These are phyloP conservation scores for Diddensiella transvaalensis DNA, from an alignment of 805 yeast genomes.

Conservation along the genomic window DNA sequence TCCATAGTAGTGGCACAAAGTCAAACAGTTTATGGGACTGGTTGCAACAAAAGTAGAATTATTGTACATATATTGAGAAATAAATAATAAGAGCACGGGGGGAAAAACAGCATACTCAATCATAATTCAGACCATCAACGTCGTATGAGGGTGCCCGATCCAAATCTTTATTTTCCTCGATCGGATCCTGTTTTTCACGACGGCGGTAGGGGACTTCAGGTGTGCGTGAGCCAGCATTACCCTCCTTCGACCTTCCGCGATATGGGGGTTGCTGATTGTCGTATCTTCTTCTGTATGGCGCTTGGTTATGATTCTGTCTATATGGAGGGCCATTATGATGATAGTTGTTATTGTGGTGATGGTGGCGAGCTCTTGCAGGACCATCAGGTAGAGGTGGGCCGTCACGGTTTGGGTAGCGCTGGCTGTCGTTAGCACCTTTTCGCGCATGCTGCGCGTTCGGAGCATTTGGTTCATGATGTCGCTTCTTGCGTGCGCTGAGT, in stretches of 20 bases:
- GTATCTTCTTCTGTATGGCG: background rate
- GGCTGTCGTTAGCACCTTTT: background rate
- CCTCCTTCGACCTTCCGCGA: background rate
- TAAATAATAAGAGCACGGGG: background rate
- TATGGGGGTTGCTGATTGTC: background rate
- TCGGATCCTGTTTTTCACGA: background rate
- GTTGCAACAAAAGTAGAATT: constrained; percentile 5
- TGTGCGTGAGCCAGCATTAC: background rate
- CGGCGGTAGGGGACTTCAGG: background rate
- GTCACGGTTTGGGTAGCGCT: background rate
- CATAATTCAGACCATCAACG: constrained; percentile 6
- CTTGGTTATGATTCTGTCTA: background rate
- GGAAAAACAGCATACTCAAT: no score
- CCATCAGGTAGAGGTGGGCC: background rate
- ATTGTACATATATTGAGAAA: background rate
- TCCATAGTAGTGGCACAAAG: background rate
- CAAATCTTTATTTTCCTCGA: background rate
- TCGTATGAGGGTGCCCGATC: background rate
- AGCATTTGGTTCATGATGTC: constrained; percentile 16
- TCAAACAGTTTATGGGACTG: constrained; percentile 8
- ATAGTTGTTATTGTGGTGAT: background rate
- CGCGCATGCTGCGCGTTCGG: constrained; percentile 17
- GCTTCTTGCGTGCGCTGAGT: constrained; percentile 45
- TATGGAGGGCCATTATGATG: constrained; percentile 9
- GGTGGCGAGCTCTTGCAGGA: background rate